Evolutionary conservation across 2,329 filamentous ascomycete species (phyloP), one percentile per base, ranked within the genome.

Genomic region (Pseudogymnoascus pannorum): DNA sequence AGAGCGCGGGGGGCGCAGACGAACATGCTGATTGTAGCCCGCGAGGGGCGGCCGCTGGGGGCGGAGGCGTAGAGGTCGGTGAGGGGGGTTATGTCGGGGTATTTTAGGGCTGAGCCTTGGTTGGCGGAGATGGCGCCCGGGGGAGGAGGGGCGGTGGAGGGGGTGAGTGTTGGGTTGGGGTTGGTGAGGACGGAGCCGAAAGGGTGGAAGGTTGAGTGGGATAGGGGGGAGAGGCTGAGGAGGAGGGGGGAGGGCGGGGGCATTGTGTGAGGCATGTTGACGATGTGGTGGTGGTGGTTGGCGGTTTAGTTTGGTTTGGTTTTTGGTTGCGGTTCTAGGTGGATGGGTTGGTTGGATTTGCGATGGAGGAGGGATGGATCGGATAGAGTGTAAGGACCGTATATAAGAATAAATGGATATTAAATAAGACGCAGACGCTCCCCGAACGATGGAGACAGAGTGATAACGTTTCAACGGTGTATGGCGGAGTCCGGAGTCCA

Each of bases 21-120:
- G 74, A 97, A 97, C 83, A 97, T 87, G 75, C 88, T 96, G 81
- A 95, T 87, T 60, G 88, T 81, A 35, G 89, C 81, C 57, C 79
- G 76, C 1, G 81, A 81, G 1, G 80, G 73, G 66, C 74, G 77
- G 54, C 80, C 75, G 71, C 83, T 88, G 2, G 86, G 84, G 0
- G 86, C 81, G 62, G 83, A 77, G n/a, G 73, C 71, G 73, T 96
- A 96, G 64, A 86, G 80, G 73, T 95, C 84, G 31, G 79, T 77
- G 67, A 93, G 80, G 44, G 82, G 80, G n/a, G 91, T 90, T 64
- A 96, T 86, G 70, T 90, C 82, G 64, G 87, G 82, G 75, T 94
- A 95, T 74, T 96, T 96, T 70, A 93, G 85, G 14, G 94, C 93
- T 20, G 87, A 87, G 69, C 90, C 90, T 77, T 97, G 92, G 78